These are phyloP conservation scores for Dipodascus geniculatus DNA, from an alignment of 805 yeast species.

Conservation along the genomic window DNA sequence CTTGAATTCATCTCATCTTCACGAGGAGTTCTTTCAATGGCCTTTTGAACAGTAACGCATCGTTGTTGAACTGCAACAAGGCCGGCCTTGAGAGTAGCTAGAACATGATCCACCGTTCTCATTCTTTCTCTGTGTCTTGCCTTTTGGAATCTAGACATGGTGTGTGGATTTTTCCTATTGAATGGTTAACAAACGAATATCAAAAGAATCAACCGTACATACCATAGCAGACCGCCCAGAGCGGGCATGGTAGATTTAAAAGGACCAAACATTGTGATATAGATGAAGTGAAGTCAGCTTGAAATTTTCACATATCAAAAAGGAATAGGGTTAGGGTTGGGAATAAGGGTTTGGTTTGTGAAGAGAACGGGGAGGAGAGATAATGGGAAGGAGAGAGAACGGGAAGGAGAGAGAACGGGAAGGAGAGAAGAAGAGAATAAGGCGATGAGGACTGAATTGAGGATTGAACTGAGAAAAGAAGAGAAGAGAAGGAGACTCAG, in stretches of 20 bases:
- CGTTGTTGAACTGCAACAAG: slow-evolving; percentile 27
- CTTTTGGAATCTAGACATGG: slow-evolving; percentile 71
- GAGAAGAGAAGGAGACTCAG: too few relatives aligned
- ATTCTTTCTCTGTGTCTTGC: slow-evolving; percentile 75
- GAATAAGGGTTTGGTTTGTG: too few relatives aligned
- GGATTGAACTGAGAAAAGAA: too few relatives aligned
- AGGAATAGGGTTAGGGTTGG: too few relatives aligned
- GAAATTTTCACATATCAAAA: neutral
- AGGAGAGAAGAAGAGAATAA: too few relatives aligned
- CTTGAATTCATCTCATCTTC: slow-evolving; percentile 67
- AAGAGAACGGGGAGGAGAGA: too few relatives aligned
- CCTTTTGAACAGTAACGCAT: slow-evolving; percentile 26
- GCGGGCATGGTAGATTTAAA: slow-evolving; percentile 47
- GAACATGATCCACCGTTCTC: slow-evolving; percentile 67
- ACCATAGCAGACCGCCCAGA: slow-evolving; percentile 69
- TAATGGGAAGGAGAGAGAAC: too few relatives aligned
- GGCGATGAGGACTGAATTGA: too few relatives aligned
- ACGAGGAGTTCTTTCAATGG: slow-evolving; percentile 49
- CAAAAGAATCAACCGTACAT: neutral
- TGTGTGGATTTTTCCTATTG: slow-evolving; percentile 58
- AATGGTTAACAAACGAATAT: neutral
- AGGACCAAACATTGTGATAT: slow-evolving; percentile 50
- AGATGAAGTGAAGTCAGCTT: neutral
- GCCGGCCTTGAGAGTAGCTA: slow-evolving; percentile 49
- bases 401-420: too few relatives aligned